Evolutionary conservation across 1,284 basidiomycete species (phyloP).

Genomic region (Exobasidium rhododendri): DNA sequence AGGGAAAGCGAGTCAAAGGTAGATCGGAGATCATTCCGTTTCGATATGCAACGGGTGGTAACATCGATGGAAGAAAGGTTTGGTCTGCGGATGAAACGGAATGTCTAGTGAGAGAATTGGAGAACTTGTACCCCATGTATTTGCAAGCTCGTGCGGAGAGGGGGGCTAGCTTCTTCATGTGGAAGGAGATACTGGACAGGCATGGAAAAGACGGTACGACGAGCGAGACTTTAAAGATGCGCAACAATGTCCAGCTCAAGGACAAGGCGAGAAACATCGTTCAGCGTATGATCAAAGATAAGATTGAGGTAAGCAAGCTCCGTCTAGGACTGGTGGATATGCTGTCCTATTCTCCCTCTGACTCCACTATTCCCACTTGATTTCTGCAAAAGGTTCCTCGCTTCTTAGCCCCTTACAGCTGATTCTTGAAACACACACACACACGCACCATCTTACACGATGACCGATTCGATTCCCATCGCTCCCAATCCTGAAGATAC

Average conservation of each 20-base stretch:
- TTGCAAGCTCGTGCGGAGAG: not conserved
- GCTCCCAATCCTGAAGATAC: too few species aligned
- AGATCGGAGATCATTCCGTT: too few species aligned
- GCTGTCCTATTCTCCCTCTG: too few species aligned
- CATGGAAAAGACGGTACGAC: conserved; percentile 27
- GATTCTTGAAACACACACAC: too few species aligned
- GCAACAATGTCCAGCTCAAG: conserved; percentile 47
- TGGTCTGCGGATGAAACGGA: conserved; percentile 27
- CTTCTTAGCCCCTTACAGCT: too few species aligned
- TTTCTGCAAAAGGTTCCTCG: too few species aligned
- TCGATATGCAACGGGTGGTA: conserved; percentile 33
- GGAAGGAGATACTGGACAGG: conserved; percentile 18
- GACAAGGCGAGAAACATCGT: conserved; percentile 43
- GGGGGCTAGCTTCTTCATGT: not conserved
- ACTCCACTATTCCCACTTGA: too few species aligned
- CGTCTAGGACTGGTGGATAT: not conserved
- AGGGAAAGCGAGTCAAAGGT: not conserved
- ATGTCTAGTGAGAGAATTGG: conserved; percentile 22
- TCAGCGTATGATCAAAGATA: conserved; percentile 28
- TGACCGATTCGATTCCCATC: not conserved
- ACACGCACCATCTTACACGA: not conserved
- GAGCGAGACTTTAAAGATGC: conserved; percentile 18
- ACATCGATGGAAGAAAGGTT: conserved; percentile 26
- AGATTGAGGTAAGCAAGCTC: too few species aligned
- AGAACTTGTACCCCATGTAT: conserved; percentile 24